Evolutionary conservation across 805 yeast genomes (phyloP), one percentile per base, ranked within the genome.

Genomic region (Kodamaea neixiangensis): DNA sequence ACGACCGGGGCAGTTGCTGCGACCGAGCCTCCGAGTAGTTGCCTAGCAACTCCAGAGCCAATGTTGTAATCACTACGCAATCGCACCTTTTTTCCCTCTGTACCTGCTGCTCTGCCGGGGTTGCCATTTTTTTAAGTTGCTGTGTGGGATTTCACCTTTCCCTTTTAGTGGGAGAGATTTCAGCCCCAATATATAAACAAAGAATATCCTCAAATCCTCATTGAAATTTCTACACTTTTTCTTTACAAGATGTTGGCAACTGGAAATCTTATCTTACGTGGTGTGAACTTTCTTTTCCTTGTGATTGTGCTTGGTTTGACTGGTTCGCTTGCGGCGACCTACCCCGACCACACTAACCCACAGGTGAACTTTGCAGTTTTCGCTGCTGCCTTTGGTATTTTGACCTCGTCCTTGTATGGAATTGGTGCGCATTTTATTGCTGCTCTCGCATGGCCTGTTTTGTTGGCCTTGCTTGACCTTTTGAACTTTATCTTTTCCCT

Each of bases 351-450:
- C 63, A 65, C 66, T 60, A 76, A 81, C 66, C 85, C 96, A 45
- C 94, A 94, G 72, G 96, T 94, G 57, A 91, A 90, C 78, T 91
- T 87, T 71, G 86, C 80, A 57, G 82, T 94, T 52, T 94, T 94
- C 68, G 83, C 97, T 35, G 84, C 96, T 40, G 89, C 93, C 35
- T 94, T 87, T 71, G 97, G 89, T 59, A 59, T 94, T 22, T 79
- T 90, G 55, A 83, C 93, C 50, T 89, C 94, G 42, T 78, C 89
- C 31, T 66, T 94, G 62, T 90, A 88, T 67, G 96, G 96, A 54
- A 59, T 86, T 31, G 68, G 80, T 47, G 97, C 97, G 37, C 83
- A 80, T 76, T 83, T 94, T 62, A 64, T 89, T 59, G 82, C 84
- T 54, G 83, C 83, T 62, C 78, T 93, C 55, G 96, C 96, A 40